Evolutionary conservation across 2,329 filamentous ascomycete species (phyloP).

Genomic region (Fusarium pseudocircinatum): DNA sequence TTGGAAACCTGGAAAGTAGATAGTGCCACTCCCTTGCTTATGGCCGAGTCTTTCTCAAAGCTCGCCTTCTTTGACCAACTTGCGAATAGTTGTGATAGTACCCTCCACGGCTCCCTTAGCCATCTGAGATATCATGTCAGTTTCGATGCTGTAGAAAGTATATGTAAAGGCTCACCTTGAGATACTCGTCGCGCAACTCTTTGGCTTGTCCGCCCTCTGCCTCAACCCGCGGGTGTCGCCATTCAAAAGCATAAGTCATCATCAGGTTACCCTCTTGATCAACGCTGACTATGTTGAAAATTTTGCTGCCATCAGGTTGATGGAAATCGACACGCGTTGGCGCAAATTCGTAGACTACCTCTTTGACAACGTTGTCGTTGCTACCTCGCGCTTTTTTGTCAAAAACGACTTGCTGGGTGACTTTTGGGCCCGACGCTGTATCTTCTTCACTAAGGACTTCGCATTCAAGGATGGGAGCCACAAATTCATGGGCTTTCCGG

Average conservation of each 20-base stretch:
- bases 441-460: conserved; percentile 44
- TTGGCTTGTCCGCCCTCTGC: conserved; percentile 42
- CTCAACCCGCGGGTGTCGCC: conserved; percentile 45
- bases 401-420: conserved; percentile 47
- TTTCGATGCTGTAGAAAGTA: fast-evolving
- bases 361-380: conserved; percentile 32
- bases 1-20: fast-evolving
- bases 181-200: conserved; percentile 38
- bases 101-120: conserved; percentile 27
- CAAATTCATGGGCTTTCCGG: conserved; percentile 49
- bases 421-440: conserved; percentile 15
- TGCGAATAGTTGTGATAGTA: conserved; percentile 28
- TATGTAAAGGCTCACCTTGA: conserved; percentile 14
- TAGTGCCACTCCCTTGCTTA: fast-evolving
- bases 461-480: conserved; percentile 49
- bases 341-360: conserved; percentile 46
- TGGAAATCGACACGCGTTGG: conserved; percentile 49
- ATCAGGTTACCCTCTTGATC: conserved; percentile 44
- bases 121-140: not conserved
- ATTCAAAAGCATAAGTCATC: conserved; percentile 51
- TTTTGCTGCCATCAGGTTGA: conserved; percentile 49
- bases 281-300: conserved; percentile 48
- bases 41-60: not conserved
- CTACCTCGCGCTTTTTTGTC: conserved; percentile 3
- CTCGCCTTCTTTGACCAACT: conserved; percentile 12